Base-by-base conservation (phyloP, 2,329 filamentous ascomycete species). In the Rhynchosporium secalis region DNA sequence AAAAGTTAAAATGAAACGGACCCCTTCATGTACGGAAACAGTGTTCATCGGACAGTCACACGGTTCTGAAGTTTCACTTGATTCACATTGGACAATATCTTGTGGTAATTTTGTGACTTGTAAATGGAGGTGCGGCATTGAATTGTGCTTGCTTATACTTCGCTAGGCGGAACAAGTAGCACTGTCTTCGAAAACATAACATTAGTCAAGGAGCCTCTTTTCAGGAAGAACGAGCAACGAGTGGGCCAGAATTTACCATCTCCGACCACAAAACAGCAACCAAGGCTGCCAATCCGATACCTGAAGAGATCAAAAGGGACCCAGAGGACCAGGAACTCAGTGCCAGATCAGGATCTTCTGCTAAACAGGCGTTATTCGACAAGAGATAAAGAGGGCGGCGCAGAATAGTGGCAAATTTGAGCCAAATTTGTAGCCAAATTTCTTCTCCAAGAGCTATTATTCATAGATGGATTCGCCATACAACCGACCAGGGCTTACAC, bases 191-290 rank as follows among this genome's bases (percentile, higher is more conserved):
- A 40, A 4, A 28, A 12, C 46, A 26, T 29, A 5, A 9, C 20
- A n/a, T 13, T 54, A 12, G 2, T 2, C 33, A 5, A 28, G 13
- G 12, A 10, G 15, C 36, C 51, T 54, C 36, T n/a, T 54, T 33
- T 36, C n/a, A 40, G 38, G 20, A 15, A 38, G 36, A 41, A 54
- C 20, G 41, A 36, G 13, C 20, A 28, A n/a, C 28, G 33, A 41
- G 3, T n/a, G 3, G 28, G 33, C 31, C 36, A 20, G 20, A 40
- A 5, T 41, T 48, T 58, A 28, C 36, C 33, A 58, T 47, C 5
- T 48, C 47, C 49, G 58, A 60, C 26, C 49, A 60, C 49, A n/a
- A 45, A 10, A 60, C 58, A 12, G 58, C 40, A 38, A 60, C 49
- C 6, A 20, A 40, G 26, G 49, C 40, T 6, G 20, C 43, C 58